Evolutionary conservation across 345 rosid genomes (phyloP), one percentile per base, ranked within the genome.

Genomic region (Aquilaria malaccensis): DNA sequence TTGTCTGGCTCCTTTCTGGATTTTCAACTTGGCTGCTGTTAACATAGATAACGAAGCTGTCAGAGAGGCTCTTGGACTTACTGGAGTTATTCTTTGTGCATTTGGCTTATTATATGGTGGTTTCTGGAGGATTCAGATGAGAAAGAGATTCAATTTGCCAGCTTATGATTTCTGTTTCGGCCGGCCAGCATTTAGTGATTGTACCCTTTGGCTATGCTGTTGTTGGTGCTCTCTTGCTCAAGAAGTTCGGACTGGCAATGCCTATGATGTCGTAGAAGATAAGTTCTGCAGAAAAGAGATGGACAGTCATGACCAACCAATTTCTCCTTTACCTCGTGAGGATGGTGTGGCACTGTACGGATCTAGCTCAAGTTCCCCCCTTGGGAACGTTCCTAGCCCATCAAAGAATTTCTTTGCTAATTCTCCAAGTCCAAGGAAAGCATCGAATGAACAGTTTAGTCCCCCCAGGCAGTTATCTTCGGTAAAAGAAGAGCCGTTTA

Each of bases 141-240:
- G 98, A 66, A 93, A 84, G 72, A 79, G 97, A 57, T 89, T 71
- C 66, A 87, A 85, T 51, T 69, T 93, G 58, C 97, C 97, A 4
- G 62, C 89, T 51, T 93, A 83, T 63, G 68, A 79, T 52, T 93
- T 87, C 74, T 89, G 98, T 52, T 89, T 68, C 1, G 90, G 94
- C 4, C 60, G 72, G 49, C 76, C 89, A 0, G 74, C 69, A 7
- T 55, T 76, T 53, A 66, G 88, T 3, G 98, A 93, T 68, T 93
- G 96, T 59, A 60, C 82, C 0, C 77, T 89, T 14, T 93, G 98
- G 98, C 79, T 87, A 11, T 89, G 68, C 72, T 89, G 98, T 71
- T 93, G 88, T 52, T 89, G 97, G 97, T 89, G 98, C 64, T 67
- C 96, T 31, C 86, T 93, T 59, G 97, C 98, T 22, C 98, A 89